Evolutionary conservation across 345 rosid genomes (phyloP), one percentile per base, ranked within the genome.

Genomic region (Eucalyptus tenuipes): DNA sequence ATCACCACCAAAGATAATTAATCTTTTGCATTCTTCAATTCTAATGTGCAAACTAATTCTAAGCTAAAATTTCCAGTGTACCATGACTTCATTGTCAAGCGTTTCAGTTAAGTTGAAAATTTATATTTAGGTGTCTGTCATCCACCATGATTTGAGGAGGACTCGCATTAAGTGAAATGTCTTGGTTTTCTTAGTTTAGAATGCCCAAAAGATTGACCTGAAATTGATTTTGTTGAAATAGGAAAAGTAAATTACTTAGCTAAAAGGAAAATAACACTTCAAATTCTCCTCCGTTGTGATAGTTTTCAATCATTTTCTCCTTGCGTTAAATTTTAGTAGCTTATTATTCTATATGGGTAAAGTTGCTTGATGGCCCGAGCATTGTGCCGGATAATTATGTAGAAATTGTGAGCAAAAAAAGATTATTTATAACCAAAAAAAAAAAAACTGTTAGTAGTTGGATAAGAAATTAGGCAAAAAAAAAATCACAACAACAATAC

Each of bases 341-440:
- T 66, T 66, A 66, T 8, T 55, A 66, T 8, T 55, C 3, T 66
- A 15, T 66, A 31, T 0, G 0, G 0, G 45, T 71, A 18, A 0
- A 18, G 13, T 10, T 33, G 81, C 81, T 5, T 37, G 44, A 33
- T 71, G 81, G 13, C 44, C 40, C 13, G 37, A 10, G 25, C 44
- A 71, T 33, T 2, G 81, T 2, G 40, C 24, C 0, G 0, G 42
- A 31, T 8, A 66, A 66, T 66, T 66, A 3, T 0, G 42, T 31
- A 15, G 79, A 66, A 7, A 66, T 16, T 66, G 71, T 29, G 37
- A 64, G 33, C 0, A 64, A n/a, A 64, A 29, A 29, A 29, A 61
- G 33, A 13, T 64, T 29, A 64, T 29, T 29, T 31, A 16, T 66
- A 31, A 31, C 79, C n/a, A n/a, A n/a, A n/a, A 53, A 7, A 64